Percentiles rank a stretch among this genome's conserved stretches.
Evolutionary conservation across 305 asterid genomes (phyloP).

Genomic region (Fraxinus angustifolia): DNA sequence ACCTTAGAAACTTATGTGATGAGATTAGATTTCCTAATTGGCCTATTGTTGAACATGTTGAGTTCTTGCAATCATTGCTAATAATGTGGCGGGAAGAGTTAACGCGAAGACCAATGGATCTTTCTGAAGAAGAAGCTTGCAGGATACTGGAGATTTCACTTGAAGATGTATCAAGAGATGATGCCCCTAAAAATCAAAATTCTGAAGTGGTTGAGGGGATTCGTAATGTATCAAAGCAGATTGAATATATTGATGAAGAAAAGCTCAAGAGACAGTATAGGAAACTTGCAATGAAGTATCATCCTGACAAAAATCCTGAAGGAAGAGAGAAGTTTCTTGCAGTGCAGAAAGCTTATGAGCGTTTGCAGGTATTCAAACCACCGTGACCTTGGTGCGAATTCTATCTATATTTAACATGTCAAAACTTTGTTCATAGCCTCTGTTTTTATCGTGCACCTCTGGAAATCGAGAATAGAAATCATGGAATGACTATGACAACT

Average conservation of each 20-base stretch:
- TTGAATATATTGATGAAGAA: conserved; percentile 92
- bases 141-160: conserved; percentile 84
- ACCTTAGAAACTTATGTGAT: conserved; percentile 88
- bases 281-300: conserved; percentile 97
- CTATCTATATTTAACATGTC: conserved; percentile 2
- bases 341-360: conserved; percentile 96
- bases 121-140: conserved; percentile 98
- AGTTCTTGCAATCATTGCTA: conserved; percentile 91
- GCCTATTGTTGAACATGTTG: conserved; percentile 99
- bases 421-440: not conserved
- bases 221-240: conserved; percentile 65
- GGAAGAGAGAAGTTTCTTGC: conserved; percentile 97
- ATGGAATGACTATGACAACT: not conserved
- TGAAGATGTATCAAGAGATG: conserved; percentile 87
- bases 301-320: conserved; percentile 97
- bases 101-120: conserved; percentile 98
- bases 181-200: conserved; percentile 52
- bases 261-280: conserved; percentile 96
- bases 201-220: conserved; percentile 45
- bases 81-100: conserved; percentile 99
- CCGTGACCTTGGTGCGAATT: conserved; percentile 19
- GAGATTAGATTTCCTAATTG: conserved; percentile 95
- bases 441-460: not conserved
- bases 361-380: conserved; percentile 69
- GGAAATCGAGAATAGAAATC: not conserved